Base-by-base conservation (phyloP, 495 filamentous ascomycete genomes). In the Hypoxylon cercidicola region DNA sequence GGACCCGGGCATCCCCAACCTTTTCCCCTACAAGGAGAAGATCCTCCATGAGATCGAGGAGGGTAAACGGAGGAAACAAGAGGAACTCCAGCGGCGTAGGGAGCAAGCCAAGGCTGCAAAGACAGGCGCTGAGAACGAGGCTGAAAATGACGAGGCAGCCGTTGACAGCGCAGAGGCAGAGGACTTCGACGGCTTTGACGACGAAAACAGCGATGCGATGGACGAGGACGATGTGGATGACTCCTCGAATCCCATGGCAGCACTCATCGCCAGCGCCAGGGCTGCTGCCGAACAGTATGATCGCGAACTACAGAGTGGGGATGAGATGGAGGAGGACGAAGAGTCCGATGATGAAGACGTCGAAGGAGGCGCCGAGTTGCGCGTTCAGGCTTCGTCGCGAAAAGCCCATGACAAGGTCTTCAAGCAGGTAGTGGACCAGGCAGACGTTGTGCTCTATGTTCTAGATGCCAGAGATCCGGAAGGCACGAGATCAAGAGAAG, bases 21-120 rank as follows among this genome's bases (percentile, higher is more conserved):
- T 97, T 21, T 99, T 97, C 79, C 95, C 95, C 11, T 97, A 93
- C 85, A 99, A 99, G 79, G 96, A 97, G 71, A 92, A 90, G 80
- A 85, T 99, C 16, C 83, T 99, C 41, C 86, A 91, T 23, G 92
- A 99, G 75, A 96, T 99, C 67, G 96, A 99, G 79, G 91, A 97
- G 74, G 88, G 84, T 59, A 89, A 88, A 77, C 82, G 88, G 30
- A 71, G 85, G 74, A 97, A 93, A 79, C 85, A 84, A 52, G 95
- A 97, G 74, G 93, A 97, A 65, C 82, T 83, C 66, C 79, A 82
- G 66, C 84, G 85, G 55, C 84, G 84, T 47, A 83, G 85, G 48
- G 91, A 96, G 67, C 81, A 90, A 66, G 87, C 89, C 46, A 94
- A 88, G 72, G 83, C 82, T 19, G 83, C 85, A 54, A 88, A 80